Conservation (phyloP, 192 early-diverging fungal genomes). For the Paraglomus occultum region DNA sequence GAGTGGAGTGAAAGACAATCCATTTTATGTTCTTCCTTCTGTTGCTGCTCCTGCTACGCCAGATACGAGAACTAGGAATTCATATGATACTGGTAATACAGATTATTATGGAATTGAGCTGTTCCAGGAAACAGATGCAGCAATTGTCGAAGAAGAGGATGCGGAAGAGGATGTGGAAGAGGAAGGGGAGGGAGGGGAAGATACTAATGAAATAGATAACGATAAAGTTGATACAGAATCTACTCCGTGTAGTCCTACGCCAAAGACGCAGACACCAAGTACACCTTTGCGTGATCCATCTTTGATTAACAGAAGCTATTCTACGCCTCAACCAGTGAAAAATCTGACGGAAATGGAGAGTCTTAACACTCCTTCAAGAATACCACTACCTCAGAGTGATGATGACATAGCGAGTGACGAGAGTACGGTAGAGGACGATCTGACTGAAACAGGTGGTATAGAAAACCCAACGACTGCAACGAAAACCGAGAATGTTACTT, state of each 20-base stretch:
- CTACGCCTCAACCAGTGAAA: too few relatives aligned
- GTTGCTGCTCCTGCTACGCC: constrained; percentile 9
- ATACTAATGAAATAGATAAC: background rate
- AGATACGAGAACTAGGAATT: constrained; percentile 23
- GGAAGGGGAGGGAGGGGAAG: constrained; percentile 13
- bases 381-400: constrained; percentile 6
- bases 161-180: constrained; percentile 29
- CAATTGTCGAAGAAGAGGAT: constrained; percentile 17
- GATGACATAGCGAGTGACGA: constrained; percentile 12
- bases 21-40: constrained; percentile 28
- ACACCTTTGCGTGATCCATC: background rate
- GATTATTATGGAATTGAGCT: constrained; percentile 39
- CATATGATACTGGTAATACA: constrained; percentile 29
- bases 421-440: background rate
- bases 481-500: background rate
- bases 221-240: background rate
- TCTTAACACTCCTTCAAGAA: constrained; percentile 21
- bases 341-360: background rate
- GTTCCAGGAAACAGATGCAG: constrained; percentile 27
- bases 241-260: too few relatives aligned
- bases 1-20: background rate
- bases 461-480: background rate
- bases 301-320: too few relatives aligned
- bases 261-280: too few relatives aligned
- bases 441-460: background rate